These are phyloP conservation scores for Fusarium secorum DNA, from an alignment of 2,329 filamentous ascomycete genomes.

Conservation along the genomic window DNA sequence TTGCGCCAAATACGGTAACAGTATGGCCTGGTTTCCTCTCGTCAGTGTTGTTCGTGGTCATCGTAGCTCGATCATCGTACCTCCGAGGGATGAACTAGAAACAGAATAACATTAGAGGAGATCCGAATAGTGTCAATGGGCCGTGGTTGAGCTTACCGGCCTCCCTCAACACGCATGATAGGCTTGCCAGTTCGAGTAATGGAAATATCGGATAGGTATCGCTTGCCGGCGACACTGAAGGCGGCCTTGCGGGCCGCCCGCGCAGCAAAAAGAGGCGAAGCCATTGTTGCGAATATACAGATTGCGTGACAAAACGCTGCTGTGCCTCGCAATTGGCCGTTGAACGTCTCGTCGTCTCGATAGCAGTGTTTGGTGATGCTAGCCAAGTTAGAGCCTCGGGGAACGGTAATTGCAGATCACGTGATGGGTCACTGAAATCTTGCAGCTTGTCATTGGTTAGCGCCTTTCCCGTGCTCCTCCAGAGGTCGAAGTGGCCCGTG, in stretches of 20 bases:
- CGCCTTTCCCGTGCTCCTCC: background rate
- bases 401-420: conserved; percentile 38
- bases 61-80: conserved; percentile 57
- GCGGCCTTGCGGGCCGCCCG: conserved; percentile 60
- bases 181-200: conserved; percentile 98
- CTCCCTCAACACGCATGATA: conserved; percentile 86
- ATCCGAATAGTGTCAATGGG: conserved; percentile 37
- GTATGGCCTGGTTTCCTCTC: conserved; percentile 75
- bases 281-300: conserved; percentile 56
- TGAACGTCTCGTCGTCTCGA: conserved; percentile 35
- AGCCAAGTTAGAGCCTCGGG: conserved; percentile 37
- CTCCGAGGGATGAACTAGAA: conserved; percentile 83
- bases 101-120: conserved; percentile 39
- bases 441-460: conserved; percentile 26
- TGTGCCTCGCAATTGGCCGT: conserved; percentile 46
- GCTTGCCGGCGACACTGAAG: conserved; percentile 58
- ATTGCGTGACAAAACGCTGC: conserved; percentile 43
- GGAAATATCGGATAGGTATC: conserved; percentile 78
- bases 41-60: conserved; percentile 38
- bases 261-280: conserved; percentile 63
- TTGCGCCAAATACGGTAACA: conserved; percentile 96
- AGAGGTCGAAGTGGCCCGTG: conserved; percentile 32
- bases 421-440: conserved; percentile 39
- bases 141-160: conserved; percentile 69
- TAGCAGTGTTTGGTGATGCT: conserved; percentile 40